Evolutionary conservation across 2,329 filamentous ascomycete genomes (phyloP), one percentile per base, ranked within the genome.

Genomic region (Fusarium pininemorale): DNA sequence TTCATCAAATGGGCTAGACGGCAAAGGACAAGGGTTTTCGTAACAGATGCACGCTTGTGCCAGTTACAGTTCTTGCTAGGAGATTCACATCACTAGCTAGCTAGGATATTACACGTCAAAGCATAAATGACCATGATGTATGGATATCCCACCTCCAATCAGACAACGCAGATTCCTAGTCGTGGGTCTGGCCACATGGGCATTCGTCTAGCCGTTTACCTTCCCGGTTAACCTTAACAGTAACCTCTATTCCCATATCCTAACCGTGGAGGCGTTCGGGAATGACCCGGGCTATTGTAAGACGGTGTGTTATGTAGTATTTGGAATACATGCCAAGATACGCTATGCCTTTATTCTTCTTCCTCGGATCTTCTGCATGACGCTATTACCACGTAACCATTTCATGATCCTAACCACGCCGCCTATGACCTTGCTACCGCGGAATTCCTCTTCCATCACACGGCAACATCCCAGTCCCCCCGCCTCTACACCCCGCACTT

Each of bases 171-270:
- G 4, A 45, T 6, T 26, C 16, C 5, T 8, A 20, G 24, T 20
- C 44, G 7, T 6, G 44, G 44, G 0, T 8, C 2, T 45, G 3
- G 24, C 44, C 13, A 28, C 26, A 48, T 28, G 45, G 26, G 7
- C 8, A 20, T 28, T 20, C 16, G 26, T 15, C 45, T 20, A 28
- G 8, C 18, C 26, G 45, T 14, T 28, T 15, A 2, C 9, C 2
- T 16, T 7, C 15, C 47, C n/a, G 16, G n/a, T 26, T 26, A 38
- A 54, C 51, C 51, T 28, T 38, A 16, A 22, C 7, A 8, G 9
- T 28, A 22, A 2, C 11, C 3, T 2, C 13, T 5, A 26, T 26
- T 11, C 13, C 6, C 18, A 2, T 6, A 37, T 16, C 13, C 2
- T 1, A 32, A 32, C 30, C 30, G 3, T 13, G 30, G 16, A 13